phyloP scores from a whole-genome alignment of 768 basidiomycete species.

The Russula virescens region DNA sequence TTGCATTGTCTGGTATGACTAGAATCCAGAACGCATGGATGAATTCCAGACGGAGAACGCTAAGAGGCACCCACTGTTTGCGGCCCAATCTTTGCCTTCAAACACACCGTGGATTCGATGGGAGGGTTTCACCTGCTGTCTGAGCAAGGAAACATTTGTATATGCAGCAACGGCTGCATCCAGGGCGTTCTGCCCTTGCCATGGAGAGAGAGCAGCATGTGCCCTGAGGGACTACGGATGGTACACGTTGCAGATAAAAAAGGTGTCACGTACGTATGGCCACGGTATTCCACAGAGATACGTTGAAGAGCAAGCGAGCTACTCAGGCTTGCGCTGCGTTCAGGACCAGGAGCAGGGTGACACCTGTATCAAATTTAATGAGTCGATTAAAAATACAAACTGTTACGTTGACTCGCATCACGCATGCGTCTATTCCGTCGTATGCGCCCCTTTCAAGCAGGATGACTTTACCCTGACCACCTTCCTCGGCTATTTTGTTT shows the following conservation, averaged over 20 bases:
- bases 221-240: slow-evolving; percentile 40
- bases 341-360: slow-evolving; percentile 75
- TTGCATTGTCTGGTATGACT: slow-evolving; percentile 84
- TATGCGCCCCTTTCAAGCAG: slow-evolving; percentile 71
- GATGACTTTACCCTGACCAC: slow-evolving; percentile 63
- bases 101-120: slow-evolving; percentile 79
- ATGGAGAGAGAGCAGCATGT: slow-evolving; percentile 73
- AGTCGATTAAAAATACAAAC: background rate
- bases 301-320: slow-evolving; percentile 58
- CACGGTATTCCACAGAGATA: slow-evolving; percentile 57
- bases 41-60: background rate
- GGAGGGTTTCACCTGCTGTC: slow-evolving; percentile 76
- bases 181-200: slow-evolving; percentile 79
- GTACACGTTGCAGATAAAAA: background rate
- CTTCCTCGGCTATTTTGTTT: slow-evolving; percentile 59
- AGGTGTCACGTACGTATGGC: slow-evolving; percentile 53
- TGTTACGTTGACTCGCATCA: slow-evolving; percentile 49
- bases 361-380: slow-evolving; percentile 43
- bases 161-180: slow-evolving; percentile 88
- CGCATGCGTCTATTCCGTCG: slow-evolving; percentile 66
- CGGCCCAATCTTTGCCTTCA: slow-evolving; percentile 67
- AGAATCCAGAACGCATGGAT: background rate
- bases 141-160: slow-evolving; percentile 67
- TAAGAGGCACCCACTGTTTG: slow-evolving; percentile 47
- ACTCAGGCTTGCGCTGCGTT: slow-evolving; percentile 58